A percentile compares a stretch with the other conserved stretches of the same genome.
Conservation (phyloP, 306 rosid species). For the Gynostemma pentaphyllum region DNA sequence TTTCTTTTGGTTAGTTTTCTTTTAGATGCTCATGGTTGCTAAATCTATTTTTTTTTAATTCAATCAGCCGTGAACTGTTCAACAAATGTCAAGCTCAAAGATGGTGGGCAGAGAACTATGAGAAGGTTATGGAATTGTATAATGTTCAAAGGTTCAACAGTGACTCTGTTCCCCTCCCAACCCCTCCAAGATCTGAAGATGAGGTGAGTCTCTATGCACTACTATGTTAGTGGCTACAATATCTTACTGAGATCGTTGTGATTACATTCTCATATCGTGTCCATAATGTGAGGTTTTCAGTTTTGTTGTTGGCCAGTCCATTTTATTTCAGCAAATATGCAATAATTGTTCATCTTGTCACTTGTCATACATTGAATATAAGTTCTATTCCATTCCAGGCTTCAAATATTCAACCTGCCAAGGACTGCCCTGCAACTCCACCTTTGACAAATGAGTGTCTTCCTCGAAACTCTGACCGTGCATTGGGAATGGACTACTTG, state of each 20-base stretch:
- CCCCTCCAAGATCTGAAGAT: slow-evolving; percentile 82
- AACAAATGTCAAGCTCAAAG: slow-evolving; percentile 94
- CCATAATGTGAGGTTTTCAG: no score
- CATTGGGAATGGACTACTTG: slow-evolving; percentile 58
- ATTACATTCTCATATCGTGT: no score
- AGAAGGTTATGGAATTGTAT: slow-evolving; percentile 90
- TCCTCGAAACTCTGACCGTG: slow-evolving; percentile 42
- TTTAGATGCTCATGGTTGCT: not conserved
- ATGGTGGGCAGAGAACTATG: slow-evolving; percentile 94
- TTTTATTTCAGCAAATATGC: not conserved
- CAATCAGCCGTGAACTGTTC: slow-evolving; percentile 9
- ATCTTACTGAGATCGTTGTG: no score
- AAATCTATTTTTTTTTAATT: not conserved
- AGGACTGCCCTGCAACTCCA: slow-evolving; percentile 82
- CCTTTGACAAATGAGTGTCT: slow-evolving; percentile 57
- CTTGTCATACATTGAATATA: not conserved
- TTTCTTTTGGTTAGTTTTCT: not conserved
- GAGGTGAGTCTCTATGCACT: slow-evolving; percentile 38
- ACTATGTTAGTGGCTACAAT: not conserved
- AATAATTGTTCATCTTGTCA: not conserved
- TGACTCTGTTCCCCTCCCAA: slow-evolving; percentile 75
- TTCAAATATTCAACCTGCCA: slow-evolving; percentile 52
- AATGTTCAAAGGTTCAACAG: slow-evolving; percentile 89
- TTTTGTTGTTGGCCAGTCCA: no score
- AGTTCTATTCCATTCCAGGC: slow-evolving; percentile 33